Evolutionary conservation across 2,329 filamentous ascomycete species (phyloP).

Genomic region (Paecilomyces niveus): DNA sequence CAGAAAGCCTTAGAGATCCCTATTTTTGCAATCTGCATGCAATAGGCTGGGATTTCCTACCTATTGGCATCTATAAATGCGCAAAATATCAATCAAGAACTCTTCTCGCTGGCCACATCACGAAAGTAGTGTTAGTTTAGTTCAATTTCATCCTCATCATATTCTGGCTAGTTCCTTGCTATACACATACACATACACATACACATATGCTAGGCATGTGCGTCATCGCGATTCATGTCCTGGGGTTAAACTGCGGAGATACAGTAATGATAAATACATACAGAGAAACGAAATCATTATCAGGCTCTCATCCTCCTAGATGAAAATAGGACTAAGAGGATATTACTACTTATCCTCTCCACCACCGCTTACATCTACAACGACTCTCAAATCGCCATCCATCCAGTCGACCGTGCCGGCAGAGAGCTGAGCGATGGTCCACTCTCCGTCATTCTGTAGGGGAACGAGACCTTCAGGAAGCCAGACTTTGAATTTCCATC

Average conservation of each 20-base stretch:
- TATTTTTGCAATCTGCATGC: no score
- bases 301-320: not conserved
- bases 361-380: slow-evolving; percentile 27
- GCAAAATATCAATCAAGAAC: no score
- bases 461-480: slow-evolving; percentile 34
- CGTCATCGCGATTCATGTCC: not conserved
- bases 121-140: not conserved
- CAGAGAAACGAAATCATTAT: not conserved
- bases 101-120: not conserved
- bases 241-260: not conserved
- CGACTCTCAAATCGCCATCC: slow-evolving; percentile 37
- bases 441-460: slow-evolving; percentile 35
- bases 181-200: not conserved
- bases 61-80: no score
- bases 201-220: not conserved
- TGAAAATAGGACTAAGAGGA: not conserved
- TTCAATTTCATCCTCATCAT: not conserved
- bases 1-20: no score
- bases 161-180: not conserved
- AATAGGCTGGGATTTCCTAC: no score
- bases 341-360: not conserved
- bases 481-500: slow-evolving; percentile 33
- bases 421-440: slow-evolving; percentile 37
- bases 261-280: not conserved
- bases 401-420: slow-evolving; percentile 41